These are phyloP conservation scores for Grigorovia humatica DNA, from an alignment of 805 yeast species.

Conservation along the genomic window DNA sequence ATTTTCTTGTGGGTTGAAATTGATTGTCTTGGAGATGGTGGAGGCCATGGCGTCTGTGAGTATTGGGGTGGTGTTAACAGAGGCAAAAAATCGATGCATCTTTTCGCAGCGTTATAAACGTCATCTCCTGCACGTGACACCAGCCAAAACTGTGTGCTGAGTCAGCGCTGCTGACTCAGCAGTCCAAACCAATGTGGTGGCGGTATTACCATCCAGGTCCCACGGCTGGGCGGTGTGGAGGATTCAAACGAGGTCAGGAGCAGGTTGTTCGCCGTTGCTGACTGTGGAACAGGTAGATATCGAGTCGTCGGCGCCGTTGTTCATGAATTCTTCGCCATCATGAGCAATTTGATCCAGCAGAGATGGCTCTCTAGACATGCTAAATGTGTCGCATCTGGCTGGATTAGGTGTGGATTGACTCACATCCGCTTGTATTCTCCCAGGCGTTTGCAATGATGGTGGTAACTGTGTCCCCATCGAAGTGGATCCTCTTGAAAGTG, in stretches of 20 bases:
- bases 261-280: background rate
- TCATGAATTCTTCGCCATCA: background rate
- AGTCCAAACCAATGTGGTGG: too few relatives aligned
- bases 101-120: too few relatives aligned
- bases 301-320: background rate
- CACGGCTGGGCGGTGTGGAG: too few relatives aligned
- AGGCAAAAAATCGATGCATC: too few relatives aligned
- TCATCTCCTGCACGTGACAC: background rate
- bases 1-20: constrained; percentile 35
- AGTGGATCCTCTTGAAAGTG: background rate
- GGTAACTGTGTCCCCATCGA: background rate
- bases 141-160: too few relatives aligned
- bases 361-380: background rate
- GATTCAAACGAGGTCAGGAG: too few relatives aligned
- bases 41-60: constrained; percentile 9
- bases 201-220: too few relatives aligned
- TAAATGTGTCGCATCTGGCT: background rate
- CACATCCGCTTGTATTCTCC: background rate
- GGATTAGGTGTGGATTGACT: background rate
- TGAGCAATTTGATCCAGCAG: background rate
- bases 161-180: too few relatives aligned
- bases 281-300: background rate
- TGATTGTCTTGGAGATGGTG: constrained; percentile 31
- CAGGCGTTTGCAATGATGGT: background rate
- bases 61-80: background rate